Evolutionary conservation across 805 yeast genomes (phyloP).

Genomic region (Danielia oregonensis): DNA sequence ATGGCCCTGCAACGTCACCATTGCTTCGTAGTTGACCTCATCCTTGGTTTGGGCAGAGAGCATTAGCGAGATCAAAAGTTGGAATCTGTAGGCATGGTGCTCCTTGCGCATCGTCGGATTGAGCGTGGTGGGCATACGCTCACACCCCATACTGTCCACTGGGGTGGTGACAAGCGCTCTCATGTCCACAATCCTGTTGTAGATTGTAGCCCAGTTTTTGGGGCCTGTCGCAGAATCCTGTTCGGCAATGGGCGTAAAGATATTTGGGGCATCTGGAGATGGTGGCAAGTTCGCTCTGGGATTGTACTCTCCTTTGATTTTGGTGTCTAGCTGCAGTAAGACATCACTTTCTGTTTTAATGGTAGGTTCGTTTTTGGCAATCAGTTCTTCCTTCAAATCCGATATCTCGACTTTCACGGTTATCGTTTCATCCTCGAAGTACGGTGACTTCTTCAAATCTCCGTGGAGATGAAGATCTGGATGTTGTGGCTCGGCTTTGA

Average conservation of each 20-base stretch:
- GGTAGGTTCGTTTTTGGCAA: too few species aligned
- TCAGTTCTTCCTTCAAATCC: too few species aligned
- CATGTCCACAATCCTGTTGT: slow-evolving; percentile 62
- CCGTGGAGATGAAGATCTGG: too few species aligned
- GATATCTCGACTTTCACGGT: too few species aligned
- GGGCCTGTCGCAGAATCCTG: slow-evolving; percentile 8
- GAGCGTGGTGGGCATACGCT: slow-evolving; percentile 47
- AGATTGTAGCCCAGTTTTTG: slow-evolving; percentile 50
- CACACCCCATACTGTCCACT: slow-evolving; percentile 88
- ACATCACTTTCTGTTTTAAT: too few species aligned
- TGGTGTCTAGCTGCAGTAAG: too few species aligned
- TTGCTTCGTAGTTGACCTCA: slow-evolving; percentile 74
- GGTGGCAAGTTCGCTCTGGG: too few species aligned
- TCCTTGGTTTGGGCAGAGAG: slow-evolving; percentile 91
- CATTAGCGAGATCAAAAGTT: slow-evolving; percentile 75
- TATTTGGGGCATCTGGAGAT: too few species aligned
- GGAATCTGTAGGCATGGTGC: slow-evolving; percentile 57
- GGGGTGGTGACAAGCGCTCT: slow-evolving; percentile 68
- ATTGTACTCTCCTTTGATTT: too few species aligned
- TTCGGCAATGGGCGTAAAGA: slow-evolving; percentile 7
- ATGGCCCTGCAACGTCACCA: slow-evolving; percentile 53
- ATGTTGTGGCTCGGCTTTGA: too few species aligned
- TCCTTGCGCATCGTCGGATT: slow-evolving; percentile 26
- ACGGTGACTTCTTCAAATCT: too few species aligned
- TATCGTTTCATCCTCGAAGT: too few species aligned